Conservation (phyloP, 305 asterid species). For the Ilex paraguariensis region DNA sequence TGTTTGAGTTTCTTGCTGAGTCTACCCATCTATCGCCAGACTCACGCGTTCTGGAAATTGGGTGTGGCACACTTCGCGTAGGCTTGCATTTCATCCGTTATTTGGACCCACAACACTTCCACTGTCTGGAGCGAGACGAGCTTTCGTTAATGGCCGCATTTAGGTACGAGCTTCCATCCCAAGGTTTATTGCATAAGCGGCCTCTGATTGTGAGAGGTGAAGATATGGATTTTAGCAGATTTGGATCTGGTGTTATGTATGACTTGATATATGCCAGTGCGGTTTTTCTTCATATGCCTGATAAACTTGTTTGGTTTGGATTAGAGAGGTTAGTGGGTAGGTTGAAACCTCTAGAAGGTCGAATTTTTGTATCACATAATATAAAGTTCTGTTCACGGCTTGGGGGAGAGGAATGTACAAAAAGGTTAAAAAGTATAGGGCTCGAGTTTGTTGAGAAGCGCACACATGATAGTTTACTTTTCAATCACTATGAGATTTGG, state of each 20-base stretch:
- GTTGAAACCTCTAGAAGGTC: conserved; percentile 67
- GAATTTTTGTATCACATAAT: conserved; percentile 90
- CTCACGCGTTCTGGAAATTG: conserved; percentile 84
- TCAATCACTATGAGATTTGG: conserved; percentile 95
- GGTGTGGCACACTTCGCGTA: conserved; percentile 97
- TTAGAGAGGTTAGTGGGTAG: conserved; percentile 59
- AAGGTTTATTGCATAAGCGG: conserved; percentile 73
- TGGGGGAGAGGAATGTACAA: conserved; percentile 89
- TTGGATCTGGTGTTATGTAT: conserved; percentile 52
- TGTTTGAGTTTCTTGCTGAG: conserved; percentile 81
- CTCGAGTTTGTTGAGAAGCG: conserved; percentile 77
- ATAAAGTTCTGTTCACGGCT: conserved; percentile 88
- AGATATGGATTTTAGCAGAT: conserved; percentile 87
- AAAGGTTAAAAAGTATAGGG: conserved; percentile 55
- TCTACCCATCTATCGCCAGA: conserved; percentile 44
- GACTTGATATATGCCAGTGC: conserved; percentile 89
- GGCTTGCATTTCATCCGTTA: conserved; percentile 86
- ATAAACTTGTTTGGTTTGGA: conserved; percentile 83
- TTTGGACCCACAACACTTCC: conserved; percentile 61
- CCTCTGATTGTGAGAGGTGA: conserved; percentile 85
- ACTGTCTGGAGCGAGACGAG: conserved; percentile 92
- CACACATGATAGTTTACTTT: conserved; percentile 87
- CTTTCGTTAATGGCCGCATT: conserved; percentile 94
- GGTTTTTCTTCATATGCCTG: conserved; percentile 94
- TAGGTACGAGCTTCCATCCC: conserved; percentile 90